These are phyloP conservation scores for Moricandia arvensis DNA, from an alignment of 345 rosid species.

Conservation along the genomic window DNA sequence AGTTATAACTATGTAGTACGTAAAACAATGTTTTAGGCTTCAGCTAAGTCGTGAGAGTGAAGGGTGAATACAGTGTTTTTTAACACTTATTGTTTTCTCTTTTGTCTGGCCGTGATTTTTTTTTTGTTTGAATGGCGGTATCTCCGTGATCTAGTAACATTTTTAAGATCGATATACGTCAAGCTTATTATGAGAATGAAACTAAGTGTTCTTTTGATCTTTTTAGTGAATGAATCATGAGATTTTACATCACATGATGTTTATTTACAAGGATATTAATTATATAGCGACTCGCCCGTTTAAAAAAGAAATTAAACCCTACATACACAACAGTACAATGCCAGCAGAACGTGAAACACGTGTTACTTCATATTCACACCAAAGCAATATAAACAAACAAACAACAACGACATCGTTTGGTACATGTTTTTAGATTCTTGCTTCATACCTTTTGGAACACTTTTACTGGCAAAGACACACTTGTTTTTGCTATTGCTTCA, in stretches of 20 bases:
- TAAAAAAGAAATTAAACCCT: background rate
- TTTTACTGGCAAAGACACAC: background rate
- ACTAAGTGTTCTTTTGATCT: no score
- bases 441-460: background rate
- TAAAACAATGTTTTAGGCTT: background rate
- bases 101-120: no score
- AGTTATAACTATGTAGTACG: background rate
- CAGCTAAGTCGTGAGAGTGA: no score
- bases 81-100: no score
- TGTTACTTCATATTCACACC: background rate
- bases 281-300: background rate
- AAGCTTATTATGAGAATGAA: no score
- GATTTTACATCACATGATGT: background rate
- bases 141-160: no score
- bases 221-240: no score
- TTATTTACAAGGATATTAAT: background rate
- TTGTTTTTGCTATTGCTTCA: background rate
- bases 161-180: no score
- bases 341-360: conserved; percentile 3
- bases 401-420: background rate
- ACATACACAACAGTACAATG: background rate
- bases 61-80: no score
- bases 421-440: background rate
- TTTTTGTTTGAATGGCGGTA: no score
- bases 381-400: background rate